Conservation (phyloP, 169 alveolate genomes). For the Plasmodium vinckei region DNA sequence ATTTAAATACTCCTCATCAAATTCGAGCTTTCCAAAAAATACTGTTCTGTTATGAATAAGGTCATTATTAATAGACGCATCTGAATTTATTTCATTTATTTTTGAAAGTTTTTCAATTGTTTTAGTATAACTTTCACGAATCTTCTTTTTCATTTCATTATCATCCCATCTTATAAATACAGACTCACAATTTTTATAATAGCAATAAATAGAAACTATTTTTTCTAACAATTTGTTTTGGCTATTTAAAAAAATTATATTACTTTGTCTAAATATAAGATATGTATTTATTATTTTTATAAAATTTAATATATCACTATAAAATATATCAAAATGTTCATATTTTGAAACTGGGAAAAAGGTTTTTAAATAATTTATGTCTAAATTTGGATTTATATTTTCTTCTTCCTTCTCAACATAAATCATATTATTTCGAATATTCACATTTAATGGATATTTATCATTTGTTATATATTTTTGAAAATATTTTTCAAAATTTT, state of each 20-base stretch:
- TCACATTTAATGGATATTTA: slow-evolving; percentile 8
- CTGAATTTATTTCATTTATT: not conserved
- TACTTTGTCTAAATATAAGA: slow-evolving; percentile 34
- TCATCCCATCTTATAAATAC: not conserved
- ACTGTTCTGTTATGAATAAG: not conserved
- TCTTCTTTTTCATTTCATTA: not conserved
- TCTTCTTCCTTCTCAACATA: not conserved
- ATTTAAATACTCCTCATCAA: not conserved
- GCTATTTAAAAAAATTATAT: slow-evolving; percentile 31
- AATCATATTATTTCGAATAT: not conserved
- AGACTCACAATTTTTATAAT: not conserved
- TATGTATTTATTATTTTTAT: slow-evolving; percentile 21
- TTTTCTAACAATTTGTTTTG: slow-evolving; percentile 14
- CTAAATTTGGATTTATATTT: not conserved
- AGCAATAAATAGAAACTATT: slow-evolving; percentile 22
- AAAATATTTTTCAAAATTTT: slow-evolving; percentile 1
- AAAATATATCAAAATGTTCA: not conserved
- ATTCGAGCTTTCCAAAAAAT: not conserved
- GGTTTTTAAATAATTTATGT: not conserved
- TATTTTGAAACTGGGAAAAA: slow-evolving; percentile 6
- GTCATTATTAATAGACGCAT: no score
- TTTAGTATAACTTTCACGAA: not conserved
- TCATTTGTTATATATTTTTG: slow-evolving; percentile 3
- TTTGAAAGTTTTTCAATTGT: slow-evolving; percentile 4
- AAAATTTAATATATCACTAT: slow-evolving; percentile 3